Evolutionary conservation across 352 stramenopile species (phyloP), one percentile per base, ranked within the genome.

Genomic region (Saprolegnia diclina): DNA sequence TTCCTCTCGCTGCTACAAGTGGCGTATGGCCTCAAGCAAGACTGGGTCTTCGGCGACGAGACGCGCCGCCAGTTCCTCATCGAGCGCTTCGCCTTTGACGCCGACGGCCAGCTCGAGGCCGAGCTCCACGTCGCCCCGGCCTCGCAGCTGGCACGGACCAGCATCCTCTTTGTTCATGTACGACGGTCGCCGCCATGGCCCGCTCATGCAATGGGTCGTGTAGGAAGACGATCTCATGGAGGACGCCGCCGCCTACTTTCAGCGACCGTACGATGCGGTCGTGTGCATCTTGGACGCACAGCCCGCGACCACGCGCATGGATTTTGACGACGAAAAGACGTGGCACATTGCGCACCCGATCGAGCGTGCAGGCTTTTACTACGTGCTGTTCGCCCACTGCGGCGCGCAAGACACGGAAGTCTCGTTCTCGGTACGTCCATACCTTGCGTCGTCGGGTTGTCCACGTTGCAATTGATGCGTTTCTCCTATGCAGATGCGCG

Each of bases 361-460:
- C 44, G 65, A 82, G 0, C 53, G 22, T 1, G 69, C 77, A 3
- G 90, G 91, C 4, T 90, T 97, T 55, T 97, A 97, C 77, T 93
- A 94, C 62, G 65, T 97, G 21, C 88, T 96, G 52, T 96, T 89
- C 72, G 87, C 78, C 19, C 83, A 91, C 16, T 97, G 91, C 74
- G 65, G 62, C 13, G 83, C 75, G 0, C 72, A 72, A 29, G 78
- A 85, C 35, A 73, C 96, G 62, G 72, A 85, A 50, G 79, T 96
- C 10, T 88, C 95, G 1, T 98, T 98, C 75, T 88, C 96, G 19
- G 83, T 92, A 72, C 71, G 74, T 89, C n/a, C n/a, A n/a, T n/a
- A n/a, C n/a, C 13, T 77, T 88, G 1, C 91, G 80, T 45, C 38
- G 75, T 81, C 84, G 78, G 32, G 40, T 53, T 64, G 1, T 26